Evolutionary conservation across 441 rosid genomes (phyloP).

Genomic region (Monsonia emarginata): DNA sequence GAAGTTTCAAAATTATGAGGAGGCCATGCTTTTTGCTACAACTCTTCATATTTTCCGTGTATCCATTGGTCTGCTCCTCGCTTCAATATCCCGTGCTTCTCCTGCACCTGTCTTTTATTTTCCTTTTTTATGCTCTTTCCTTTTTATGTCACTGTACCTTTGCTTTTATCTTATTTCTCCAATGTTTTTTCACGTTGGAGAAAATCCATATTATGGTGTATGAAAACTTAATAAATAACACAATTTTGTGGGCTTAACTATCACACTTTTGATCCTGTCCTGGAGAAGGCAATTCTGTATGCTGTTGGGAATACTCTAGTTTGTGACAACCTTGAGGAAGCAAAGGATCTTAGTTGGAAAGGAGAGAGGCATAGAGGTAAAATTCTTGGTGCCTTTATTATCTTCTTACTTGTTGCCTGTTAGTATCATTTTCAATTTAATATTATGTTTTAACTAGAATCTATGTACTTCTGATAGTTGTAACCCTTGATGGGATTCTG

Average conservation of each 20-base stretch:
- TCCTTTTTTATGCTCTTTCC: background rate
- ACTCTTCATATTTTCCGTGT: background rate
- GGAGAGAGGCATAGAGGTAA: slow-evolving; percentile 93
- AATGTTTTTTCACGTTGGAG: background rate
- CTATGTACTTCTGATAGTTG: slow-evolving; percentile 45
- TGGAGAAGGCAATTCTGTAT: slow-evolving; percentile 89
- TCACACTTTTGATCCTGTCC: slow-evolving; percentile 68
- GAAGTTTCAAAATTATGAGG: background rate
- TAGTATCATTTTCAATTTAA: slow-evolving; percentile 5
- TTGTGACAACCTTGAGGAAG: slow-evolving; percentile 94
- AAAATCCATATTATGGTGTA: slow-evolving; percentile 5
- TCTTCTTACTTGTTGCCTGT: background rate
- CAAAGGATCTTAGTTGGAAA: slow-evolving; percentile 87
- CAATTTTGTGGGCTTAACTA: slow-evolving; percentile 45
- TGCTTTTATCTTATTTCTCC: background rate
- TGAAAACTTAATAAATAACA: background rate
- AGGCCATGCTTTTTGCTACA: background rate
- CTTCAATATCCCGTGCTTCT: background rate
- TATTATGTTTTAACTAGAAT: slow-evolving; percentile 18
- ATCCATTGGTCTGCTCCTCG: background rate
- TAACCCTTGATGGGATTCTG: slow-evolving; percentile 87
- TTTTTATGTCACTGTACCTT: background rate
- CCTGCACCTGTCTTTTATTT: background rate
- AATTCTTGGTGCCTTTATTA: background rate
- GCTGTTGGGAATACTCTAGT: slow-evolving; percentile 97